phyloP scores from a whole-genome alignment of 495 filamentous ascomycete species.

The Parathielavia hyrcaniae region DNA sequence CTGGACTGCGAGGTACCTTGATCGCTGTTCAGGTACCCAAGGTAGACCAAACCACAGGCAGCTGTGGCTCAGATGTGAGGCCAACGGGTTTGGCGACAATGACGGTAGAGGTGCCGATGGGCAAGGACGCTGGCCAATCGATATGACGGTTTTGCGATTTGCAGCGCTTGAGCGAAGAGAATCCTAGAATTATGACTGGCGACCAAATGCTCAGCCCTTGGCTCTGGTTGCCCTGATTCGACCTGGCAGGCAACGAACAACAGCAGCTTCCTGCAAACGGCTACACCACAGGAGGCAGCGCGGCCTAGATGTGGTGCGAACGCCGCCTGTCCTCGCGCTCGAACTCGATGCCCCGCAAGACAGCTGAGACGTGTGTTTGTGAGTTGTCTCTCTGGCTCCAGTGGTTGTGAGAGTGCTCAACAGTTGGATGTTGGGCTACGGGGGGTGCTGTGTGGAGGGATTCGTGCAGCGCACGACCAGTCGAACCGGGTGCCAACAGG shows the following conservation, averaged over 20 bases:
- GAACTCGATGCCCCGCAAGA: conserved; percentile 1
- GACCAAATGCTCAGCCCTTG: conserved; percentile 29
- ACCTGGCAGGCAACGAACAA: conserved; percentile 18
- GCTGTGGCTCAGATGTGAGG: conserved; percentile 15
- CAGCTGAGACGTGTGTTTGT: not conserved
- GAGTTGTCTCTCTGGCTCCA: conserved; percentile 9
- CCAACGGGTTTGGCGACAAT: conserved; percentile 17
- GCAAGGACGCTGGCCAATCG: conserved; percentile 29
- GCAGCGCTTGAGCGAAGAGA: conserved; percentile 25
- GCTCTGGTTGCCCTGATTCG: conserved; percentile 16
- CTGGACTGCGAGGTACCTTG: not conserved
- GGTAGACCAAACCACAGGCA: not conserved
- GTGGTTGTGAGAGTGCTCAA: conserved; percentile 11
- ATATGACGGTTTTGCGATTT: conserved; percentile 24
- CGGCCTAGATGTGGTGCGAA: conserved; percentile 26
- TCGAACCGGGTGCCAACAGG: conserved; percentile 28
- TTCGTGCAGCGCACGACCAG: conserved; percentile 34
- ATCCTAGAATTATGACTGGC: conserved; percentile 30
- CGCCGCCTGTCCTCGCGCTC: conserved; percentile 15
- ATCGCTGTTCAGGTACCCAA: not conserved
- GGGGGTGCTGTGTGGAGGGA: conserved; percentile 25
- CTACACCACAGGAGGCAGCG: conserved; percentile 24
- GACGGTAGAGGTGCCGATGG: conserved; percentile 17
- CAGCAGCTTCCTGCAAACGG: conserved; percentile 24
- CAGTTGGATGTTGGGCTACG: conserved; percentile 13